Base-by-base conservation (phyloP, 768 basidiomycete genomes). In the Leccinum ochraceum region DNA sequence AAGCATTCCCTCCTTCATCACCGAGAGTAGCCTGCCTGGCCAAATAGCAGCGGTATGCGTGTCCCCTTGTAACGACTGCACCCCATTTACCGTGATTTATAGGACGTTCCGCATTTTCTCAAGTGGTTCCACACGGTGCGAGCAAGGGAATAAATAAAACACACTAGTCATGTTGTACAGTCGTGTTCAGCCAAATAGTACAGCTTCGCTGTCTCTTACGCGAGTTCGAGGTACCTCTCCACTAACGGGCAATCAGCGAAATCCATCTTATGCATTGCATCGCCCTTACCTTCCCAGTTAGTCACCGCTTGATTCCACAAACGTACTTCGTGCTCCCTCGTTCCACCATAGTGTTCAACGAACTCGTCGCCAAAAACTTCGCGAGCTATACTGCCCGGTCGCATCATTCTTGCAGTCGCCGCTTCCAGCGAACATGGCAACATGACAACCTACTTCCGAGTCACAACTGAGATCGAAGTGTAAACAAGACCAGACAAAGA, bases 311-410 rank as follows among this genome's bases (percentile, higher is more conserved):
- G 84, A 66, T 94, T 90, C 89, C 92, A 95, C 26, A 90, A 67
- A 56, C 80, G 86, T 59, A 95, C 86, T 71, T 96, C 95, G 71
- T 98, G 90, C 72, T 93, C 84, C 67, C 96, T 85, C n/a, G 97
- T 98, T 8, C 94, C 95, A 3, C 91, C 94, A 68, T 85, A 96
- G 71, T 99, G 97, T 16, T 98, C 92, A 1, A 98, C 92, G 69
- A 98, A 97, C 24, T 86, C 87, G 68, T 94, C 78, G 0, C 95
- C 96, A 58, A 98, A 86, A 46, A 93, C 79, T 69, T 95, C 89
- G 34, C 97, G 82, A 3, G 97, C 97, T 54, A 96, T 75, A 67
- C 93, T 95, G 14, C 79, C 84, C 4, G 82, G 76, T 32, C 76
- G 77, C 86, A 90, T 89, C 90, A 99, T 97, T 54, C 81, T 79